phyloP scores from a whole-genome alignment of 768 basidiomycete genomes.

The Cystoderma amianthinum region DNA sequence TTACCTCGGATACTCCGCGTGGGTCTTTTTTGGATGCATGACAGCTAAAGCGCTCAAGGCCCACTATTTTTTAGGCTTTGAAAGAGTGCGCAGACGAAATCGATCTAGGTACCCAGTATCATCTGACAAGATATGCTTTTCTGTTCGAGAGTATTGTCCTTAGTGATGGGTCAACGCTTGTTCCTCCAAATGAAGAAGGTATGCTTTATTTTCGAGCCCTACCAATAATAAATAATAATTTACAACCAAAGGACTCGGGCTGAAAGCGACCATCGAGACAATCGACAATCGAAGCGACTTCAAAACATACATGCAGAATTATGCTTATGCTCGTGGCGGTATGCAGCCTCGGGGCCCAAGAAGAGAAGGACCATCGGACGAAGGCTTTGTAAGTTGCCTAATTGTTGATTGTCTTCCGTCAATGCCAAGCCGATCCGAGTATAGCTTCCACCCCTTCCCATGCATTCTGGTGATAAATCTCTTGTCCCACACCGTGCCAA shows the following conservation, averaged over 20 bases:
- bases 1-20: slow-evolving; percentile 90
- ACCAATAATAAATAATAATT: too few species aligned
- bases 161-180: slow-evolving; percentile 80
- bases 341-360: slow-evolving; percentile 61
- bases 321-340: slow-evolving; percentile 80
- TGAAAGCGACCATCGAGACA: slow-evolving; percentile 82
- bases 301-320: slow-evolving; percentile 96
- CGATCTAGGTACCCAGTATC: slow-evolving; percentile 97
- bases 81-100: slow-evolving; percentile 96
- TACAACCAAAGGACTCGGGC: slow-evolving; percentile 51
- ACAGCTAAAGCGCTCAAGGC: slow-evolving; percentile 1
- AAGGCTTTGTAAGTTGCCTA: slow-evolving; percentile 87
- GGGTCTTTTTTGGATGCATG: slow-evolving; percentile 25
- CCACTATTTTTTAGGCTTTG: slow-evolving; percentile 46
- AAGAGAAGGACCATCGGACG: slow-evolving; percentile 84
- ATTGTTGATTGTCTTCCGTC: too few species aligned
- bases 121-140: slow-evolving; percentile 91
- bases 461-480: slow-evolving; percentile 22
- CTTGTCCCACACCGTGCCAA: slow-evolving; percentile 10
- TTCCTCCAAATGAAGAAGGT: slow-evolving; percentile 73
- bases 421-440: too few species aligned
- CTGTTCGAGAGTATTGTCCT: slow-evolving; percentile 88
- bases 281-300: slow-evolving; percentile 96
- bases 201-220: slow-evolving; percentile 2
- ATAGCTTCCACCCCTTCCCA: slow-evolving; percentile 61